Conservation (phyloP, 129 eudicot genomes). For the Flaveria robusta region DNA sequence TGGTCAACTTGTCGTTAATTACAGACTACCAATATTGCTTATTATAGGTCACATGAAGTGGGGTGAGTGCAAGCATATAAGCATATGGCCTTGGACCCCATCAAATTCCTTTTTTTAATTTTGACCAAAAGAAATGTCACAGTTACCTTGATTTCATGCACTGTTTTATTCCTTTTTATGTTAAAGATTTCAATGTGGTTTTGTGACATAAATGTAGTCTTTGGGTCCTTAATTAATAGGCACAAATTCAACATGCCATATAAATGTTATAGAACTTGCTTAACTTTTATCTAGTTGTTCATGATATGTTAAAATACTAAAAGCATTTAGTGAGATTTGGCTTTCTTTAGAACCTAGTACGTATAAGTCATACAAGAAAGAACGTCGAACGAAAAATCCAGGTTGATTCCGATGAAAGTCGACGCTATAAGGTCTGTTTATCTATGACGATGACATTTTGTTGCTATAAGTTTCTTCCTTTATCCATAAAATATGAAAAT, state of each 20-base stretch:
- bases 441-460: too few relatives aligned
- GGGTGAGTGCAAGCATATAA: constrained; percentile 34
- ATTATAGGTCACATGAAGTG: constrained; percentile 43
- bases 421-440: too few relatives aligned
- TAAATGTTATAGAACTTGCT: neutral
- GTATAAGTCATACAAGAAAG: neutral
- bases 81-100: constrained; percentile 23
- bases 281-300: neutral
- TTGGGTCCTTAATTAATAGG: neutral
- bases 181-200: neutral
- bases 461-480: too few relatives aligned
- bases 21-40: constrained; percentile 18
- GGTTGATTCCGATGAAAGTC: too few relatives aligned
- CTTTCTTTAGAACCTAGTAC: neutral
- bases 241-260: neutral
- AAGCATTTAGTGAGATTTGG: constrained; percentile 2
- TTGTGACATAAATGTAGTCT: neutral
- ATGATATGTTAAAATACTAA: neutral
- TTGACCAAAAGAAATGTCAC: constrained; percentile 14
- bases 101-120: neutral
- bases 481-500: too few relatives aligned
- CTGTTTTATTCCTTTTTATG: constrained; percentile 16
- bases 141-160: neutral
- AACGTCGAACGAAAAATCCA: too few relatives aligned
- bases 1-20: constrained; percentile 14